Evolutionary conservation across 2,329 filamentous ascomycete genomes (phyloP).

Genomic region (Diplodia sapinea): DNA sequence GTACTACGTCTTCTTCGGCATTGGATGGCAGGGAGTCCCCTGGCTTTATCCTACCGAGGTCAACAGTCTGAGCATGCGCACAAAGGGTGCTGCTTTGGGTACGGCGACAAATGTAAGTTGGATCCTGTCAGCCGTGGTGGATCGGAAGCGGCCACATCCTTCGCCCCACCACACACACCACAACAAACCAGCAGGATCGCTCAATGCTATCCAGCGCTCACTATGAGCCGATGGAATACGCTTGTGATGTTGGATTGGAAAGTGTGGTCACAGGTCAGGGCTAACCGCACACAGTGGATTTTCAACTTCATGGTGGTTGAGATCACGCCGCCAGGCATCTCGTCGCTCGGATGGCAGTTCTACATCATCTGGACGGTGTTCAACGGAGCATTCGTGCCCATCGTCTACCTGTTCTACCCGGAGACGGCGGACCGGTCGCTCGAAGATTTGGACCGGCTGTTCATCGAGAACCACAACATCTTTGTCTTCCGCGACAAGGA

Average conservation of each 20-base stretch:
- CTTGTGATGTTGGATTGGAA: no score
- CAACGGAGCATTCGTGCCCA: slow-evolving; percentile 57
- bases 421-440: slow-evolving; percentile 41
- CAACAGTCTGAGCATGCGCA: slow-evolving; percentile 57
- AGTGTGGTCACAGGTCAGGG: no score
- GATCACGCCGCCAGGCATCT: slow-evolving; percentile 54
- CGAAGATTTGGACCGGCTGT: slow-evolving; percentile 43
- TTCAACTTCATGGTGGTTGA: slow-evolving; percentile 54
- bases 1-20: slow-evolving; percentile 61
- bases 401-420: slow-evolving; percentile 46
- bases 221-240: no score
- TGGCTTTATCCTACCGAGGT: slow-evolving; percentile 59
- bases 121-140: not conserved
- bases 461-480: slow-evolving; percentile 41
- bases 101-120: slow-evolving; percentile 53
- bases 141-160: no score
- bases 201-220: no score
- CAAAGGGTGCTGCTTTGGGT: slow-evolving; percentile 56
- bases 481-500: slow-evolving; percentile 58
- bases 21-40: slow-evolving; percentile 56
- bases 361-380: slow-evolving; percentile 55
- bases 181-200: no score
- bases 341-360: slow-evolving; percentile 50
- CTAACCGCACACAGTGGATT: slow-evolving; percentile 47
- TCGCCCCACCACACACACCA: no score